Percentiles rank a stretch among this genome's conserved stretches.
These are phyloP conservation scores for Cutaneotrichosporon mucoides DNA, from an alignment of 1,284 basidiomycete species.

Conservation along the genomic window DNA sequence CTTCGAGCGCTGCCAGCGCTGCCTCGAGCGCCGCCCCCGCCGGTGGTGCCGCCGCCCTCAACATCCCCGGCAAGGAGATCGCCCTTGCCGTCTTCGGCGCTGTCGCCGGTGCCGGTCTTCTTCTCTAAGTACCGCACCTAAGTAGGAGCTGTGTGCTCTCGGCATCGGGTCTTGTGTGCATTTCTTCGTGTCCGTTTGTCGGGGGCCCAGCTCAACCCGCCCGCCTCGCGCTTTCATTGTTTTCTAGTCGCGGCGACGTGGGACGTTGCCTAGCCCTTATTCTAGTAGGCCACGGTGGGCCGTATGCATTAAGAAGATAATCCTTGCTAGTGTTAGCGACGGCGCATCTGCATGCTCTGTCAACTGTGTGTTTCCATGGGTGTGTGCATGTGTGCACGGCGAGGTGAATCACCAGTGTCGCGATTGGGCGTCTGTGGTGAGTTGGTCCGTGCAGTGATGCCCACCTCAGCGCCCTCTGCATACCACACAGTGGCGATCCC, in stretches of 20 bases:
- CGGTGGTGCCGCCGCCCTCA: not conserved
- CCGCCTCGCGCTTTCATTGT: conserved; percentile 8
- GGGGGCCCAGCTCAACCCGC: not conserved
- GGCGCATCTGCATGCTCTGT: too few relatives aligned
- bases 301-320: conserved; percentile 4
- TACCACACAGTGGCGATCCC: too few relatives aligned
- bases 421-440: not conserved
- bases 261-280: conserved; percentile 2
- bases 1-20: not conserved
- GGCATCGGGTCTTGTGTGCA: not conserved
- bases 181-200: too few relatives aligned
- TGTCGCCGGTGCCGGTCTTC: conserved; percentile 8
- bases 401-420: not conserved
- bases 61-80: conserved; percentile 3
- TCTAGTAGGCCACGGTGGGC: conserved; percentile 3
- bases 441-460: not conserved
- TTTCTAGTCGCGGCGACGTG: conserved; percentile 7
- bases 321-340: not conserved
- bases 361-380: too few relatives aligned
- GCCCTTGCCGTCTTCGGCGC: conserved; percentile 5
- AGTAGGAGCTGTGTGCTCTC: not conserved
- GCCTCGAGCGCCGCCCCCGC: not conserved
- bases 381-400: not conserved
- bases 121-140: conserved; percentile 1
- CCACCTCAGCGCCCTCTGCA: too few relatives aligned